Evolutionary conservation across 305 asterid species (phyloP).

Genomic region (Coffea humblotiana): DNA sequence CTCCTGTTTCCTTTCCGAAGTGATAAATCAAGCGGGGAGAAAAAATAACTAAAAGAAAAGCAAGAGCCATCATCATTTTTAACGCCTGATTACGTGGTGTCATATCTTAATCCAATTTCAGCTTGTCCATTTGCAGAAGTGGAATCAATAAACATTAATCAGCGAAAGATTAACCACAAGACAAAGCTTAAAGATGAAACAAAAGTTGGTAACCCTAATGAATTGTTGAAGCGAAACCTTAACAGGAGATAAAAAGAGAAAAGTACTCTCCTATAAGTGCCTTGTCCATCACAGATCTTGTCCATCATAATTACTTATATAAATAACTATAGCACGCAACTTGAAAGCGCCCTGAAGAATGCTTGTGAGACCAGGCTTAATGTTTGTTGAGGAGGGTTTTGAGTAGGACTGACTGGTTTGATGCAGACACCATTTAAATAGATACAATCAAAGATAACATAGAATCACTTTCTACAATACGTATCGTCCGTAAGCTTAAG

Average conservation of each 20-base stretch:
- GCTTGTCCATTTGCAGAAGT: neutral
- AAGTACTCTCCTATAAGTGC: neutral
- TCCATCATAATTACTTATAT: neutral
- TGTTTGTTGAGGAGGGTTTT: neutral
- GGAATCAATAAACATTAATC: neutral
- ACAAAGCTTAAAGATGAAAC: neutral
- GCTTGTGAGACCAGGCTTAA: neutral
- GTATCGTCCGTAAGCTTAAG: neutral
- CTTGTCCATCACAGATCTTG: neutral
- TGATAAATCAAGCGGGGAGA: neutral
- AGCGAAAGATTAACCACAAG: neutral
- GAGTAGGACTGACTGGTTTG: neutral
- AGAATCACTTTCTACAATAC: neutral
- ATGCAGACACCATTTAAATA: neutral
- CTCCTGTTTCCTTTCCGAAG: neutral
- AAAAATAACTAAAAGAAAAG: neutral
- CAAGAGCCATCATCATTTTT: neutral
- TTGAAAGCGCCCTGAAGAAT: neutral
- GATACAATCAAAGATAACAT: neutral
- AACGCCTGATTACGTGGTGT: neutral
- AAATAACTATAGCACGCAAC: neutral
- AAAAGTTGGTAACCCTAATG: conserved; percentile 1
- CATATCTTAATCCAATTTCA: neutral
- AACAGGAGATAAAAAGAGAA: neutral
- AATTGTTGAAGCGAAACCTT: neutral